Base-by-base conservation (phyloP, 2,329 filamentous ascomycete species). In the Pyrenochaeta sp. region DNA sequence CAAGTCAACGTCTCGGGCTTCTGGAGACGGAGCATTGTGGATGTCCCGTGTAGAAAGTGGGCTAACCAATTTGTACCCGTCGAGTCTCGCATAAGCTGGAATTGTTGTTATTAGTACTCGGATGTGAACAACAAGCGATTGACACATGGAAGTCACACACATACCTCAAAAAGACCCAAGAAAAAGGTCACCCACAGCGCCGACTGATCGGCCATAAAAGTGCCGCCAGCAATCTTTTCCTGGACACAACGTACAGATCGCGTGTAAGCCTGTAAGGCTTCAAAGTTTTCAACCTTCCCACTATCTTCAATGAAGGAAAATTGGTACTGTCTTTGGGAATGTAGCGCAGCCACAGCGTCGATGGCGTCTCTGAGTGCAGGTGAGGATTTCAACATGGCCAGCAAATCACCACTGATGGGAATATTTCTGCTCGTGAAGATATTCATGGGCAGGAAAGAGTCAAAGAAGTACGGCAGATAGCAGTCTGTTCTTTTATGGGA, bases 1-100 rank as follows among this genome's bases (percentile, higher is more conserved):
- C 15, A 45, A 12, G 32, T 36, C 8, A 73, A 51, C 24, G 52
- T 52, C 3, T 34, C 44, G 3, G 67, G 69, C 3, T 56, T 46
- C 42, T 68, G 68, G 24, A 72, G 50, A 12, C 65, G 64, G 4
- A 73, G 56, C 25, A 73, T 65, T 13, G 65, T 59, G 43, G 65
- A 71, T 44, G 71, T 72, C 15, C 71, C 69, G 32, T 71, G 64
- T 12, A 72, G 42, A 40, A 73, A 73, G 32, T 72, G 71, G 3
- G 66, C 64, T 0, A 72, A 61, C 71, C 71, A 73, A 24, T 68
- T 69, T 2, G 46, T 58, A 24, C 71, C 71, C 12, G 66, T 67
- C 2, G 57, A 60, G 37, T 73, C 69, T 13, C 65, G 68, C 69
- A 71, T 73, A 27, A 72, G 50, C 71, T 73, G 27, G n/a, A 10